Percentiles rank a stretch among this genome's conserved stretches.
These are phyloP conservation scores for Fagopyrum esculentum DNA, from an alignment of 148 eudicot species.

Conservation along the genomic window DNA sequence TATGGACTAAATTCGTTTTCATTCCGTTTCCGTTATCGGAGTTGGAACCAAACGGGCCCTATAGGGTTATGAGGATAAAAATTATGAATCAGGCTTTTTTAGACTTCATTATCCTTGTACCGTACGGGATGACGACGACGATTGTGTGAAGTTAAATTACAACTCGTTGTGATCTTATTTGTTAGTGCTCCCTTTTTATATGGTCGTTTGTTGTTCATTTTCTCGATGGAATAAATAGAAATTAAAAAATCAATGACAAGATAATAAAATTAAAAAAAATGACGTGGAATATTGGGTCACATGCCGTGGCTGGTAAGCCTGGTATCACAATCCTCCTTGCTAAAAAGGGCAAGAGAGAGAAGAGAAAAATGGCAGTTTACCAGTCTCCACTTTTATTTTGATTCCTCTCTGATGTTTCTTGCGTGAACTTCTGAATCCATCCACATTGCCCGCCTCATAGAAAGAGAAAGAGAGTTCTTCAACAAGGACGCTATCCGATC, in stretches of 20 bases:
- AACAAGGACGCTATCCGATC: conserved; percentile 7
- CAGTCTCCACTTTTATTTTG: background rate
- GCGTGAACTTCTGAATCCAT: conserved; percentile 5
- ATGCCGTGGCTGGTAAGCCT: background rate
- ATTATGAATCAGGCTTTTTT: too few species aligned
- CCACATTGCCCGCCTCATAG: conserved; percentile 3
- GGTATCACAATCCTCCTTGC: conserved; percentile 6
- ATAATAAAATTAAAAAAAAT: background rate
- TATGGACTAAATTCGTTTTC: too few species aligned
- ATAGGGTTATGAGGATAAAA: too few species aligned
- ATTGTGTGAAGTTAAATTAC: too few species aligned
- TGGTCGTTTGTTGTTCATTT: too few species aligned
- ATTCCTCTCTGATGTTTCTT: conserved; percentile 5
- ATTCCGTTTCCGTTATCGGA: too few species aligned
- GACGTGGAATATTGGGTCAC: conserved; percentile 8
- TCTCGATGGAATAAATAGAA: too few species aligned
- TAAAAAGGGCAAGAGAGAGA: conserved; percentile 2
- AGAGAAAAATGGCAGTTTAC: conserved; percentile 10
- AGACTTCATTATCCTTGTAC: background rate
- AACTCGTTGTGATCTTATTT: too few species aligned
- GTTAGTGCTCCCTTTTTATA: too few species aligned
- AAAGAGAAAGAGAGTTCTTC: background rate
- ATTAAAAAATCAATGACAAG: background rate
- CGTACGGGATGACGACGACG: background rate
- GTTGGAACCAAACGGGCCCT: too few species aligned